These are phyloP conservation scores for Isabelozyma gotoi DNA, from an alignment of 805 yeast genomes.

Conservation along the genomic window DNA sequence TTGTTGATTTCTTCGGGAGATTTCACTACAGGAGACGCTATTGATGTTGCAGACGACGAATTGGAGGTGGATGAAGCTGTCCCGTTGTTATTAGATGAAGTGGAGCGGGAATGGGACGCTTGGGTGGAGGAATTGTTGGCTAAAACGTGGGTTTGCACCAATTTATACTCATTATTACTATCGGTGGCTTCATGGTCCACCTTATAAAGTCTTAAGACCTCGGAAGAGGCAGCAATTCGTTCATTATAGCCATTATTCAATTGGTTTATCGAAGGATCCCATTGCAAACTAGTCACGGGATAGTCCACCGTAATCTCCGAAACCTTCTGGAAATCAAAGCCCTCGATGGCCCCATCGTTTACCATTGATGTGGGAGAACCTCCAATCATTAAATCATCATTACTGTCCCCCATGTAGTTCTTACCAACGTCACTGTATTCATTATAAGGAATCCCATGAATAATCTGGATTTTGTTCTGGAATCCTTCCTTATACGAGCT, in stretches of 20 bases:
- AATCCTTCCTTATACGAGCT: conserved; percentile 80
- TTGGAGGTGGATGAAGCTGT: too few species aligned
- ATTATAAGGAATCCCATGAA: conserved; percentile 27
- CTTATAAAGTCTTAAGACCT: conserved; percentile 65
- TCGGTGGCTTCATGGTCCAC: conserved; percentile 46
- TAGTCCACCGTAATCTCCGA: conserved; percentile 57
- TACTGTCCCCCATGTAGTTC: neutral
- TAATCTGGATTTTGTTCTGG: conserved; percentile 60
- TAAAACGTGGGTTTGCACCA: conserved; percentile 41
- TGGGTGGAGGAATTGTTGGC: conserved; percentile 28
- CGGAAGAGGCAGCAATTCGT: conserved; percentile 68
- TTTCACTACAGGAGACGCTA: too few species aligned
- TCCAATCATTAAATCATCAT: conserved; percentile 1
- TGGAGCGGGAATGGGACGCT: conserved; percentile 12
- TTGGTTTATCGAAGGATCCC: conserved; percentile 60
- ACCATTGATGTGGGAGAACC: neutral
- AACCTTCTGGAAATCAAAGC: conserved; percentile 44
- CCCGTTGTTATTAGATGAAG: conserved; percentile 28
- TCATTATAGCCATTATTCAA: conserved; percentile 25
- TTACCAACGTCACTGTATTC: neutral
- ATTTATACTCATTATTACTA: conserved; percentile 34
- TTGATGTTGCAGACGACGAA: conserved; percentile 32
- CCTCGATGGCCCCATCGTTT: conserved; percentile 14
- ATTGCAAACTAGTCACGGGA: conserved; percentile 70
- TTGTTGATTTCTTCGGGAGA: conserved; percentile 46